Evolutionary conservation across 768 basidiomycete genomes (phyloP).

Genomic region (Boletus barrowsii): DNA sequence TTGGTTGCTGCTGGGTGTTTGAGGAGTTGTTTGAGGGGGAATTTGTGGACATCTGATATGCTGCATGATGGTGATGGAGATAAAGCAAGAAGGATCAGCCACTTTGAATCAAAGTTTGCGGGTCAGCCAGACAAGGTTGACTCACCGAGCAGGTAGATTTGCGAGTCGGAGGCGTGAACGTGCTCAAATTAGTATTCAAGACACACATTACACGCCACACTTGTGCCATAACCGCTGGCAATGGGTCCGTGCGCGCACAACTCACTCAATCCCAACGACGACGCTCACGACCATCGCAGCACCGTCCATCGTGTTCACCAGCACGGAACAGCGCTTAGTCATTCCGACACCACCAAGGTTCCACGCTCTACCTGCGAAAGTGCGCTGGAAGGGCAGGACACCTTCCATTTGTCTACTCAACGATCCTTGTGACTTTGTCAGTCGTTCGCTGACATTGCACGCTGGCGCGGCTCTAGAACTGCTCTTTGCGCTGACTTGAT

Average conservation of each 20-base stretch:
- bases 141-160: slow-evolving; percentile 65
- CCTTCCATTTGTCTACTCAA: too few species aligned
- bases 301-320: neutral
- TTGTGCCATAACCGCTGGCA: slow-evolving; percentile 24
- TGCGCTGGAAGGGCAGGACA: too few species aligned
- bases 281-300: too few species aligned
- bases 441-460: too few species aligned
- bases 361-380: too few species aligned
- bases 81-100: slow-evolving; percentile 15
- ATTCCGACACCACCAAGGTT: too few species aligned
- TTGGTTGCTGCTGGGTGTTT: slow-evolving; percentile 27
- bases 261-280: neutral
- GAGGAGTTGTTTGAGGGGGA: slow-evolving; percentile 14
- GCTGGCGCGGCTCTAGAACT: too few species aligned
- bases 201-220: slow-evolving; percentile 33
- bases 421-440: too few species aligned
- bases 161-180: slow-evolving; percentile 51
- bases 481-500: too few species aligned
- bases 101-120: slow-evolving; percentile 42
- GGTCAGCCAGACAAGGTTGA: slow-evolving; percentile 55
- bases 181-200: slow-evolving; percentile 26
- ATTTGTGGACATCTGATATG: slow-evolving; percentile 28
- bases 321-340: neutral
- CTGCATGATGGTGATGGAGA: slow-evolving; percentile 16
- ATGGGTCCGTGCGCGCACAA: slow-evolving; percentile 26